A percentile compares a stretch with the other conserved stretches of the same genome.
phyloP scores from a whole-genome alignment of 495 filamentous ascomycete species.

The Xeromyces bisporus region DNA sequence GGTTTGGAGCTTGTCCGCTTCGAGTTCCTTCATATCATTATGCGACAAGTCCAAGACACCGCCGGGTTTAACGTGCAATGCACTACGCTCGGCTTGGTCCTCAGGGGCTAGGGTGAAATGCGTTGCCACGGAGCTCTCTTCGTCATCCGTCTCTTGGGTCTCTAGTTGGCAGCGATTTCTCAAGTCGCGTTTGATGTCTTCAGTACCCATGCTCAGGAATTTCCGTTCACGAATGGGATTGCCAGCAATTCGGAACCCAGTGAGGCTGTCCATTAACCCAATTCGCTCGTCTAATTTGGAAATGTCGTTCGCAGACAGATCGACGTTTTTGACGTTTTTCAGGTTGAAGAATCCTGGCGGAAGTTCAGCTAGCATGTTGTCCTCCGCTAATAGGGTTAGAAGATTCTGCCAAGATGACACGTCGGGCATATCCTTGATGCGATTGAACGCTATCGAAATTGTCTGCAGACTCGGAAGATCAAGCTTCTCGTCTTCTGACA shows the following conservation, averaged over 20 bases:
- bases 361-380: conserved; percentile 58
- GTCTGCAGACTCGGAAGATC: conserved; percentile 55
- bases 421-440: conserved; percentile 52
- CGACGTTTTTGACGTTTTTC: conserved; percentile 48
- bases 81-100: conserved; percentile 14
- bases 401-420: conserved; percentile 56
- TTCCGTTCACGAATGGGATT: conserved; percentile 83
- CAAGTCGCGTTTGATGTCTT: conserved; percentile 66
- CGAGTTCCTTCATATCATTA: conserved; percentile 36
- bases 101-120: conserved; percentile 30
- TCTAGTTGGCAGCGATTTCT: conserved; percentile 49
- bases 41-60: conserved; percentile 60
- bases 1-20: conserved; percentile 26
- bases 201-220: conserved; percentile 59
- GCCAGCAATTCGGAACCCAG: conserved; percentile 54
- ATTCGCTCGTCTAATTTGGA: conserved; percentile 57
- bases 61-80: conserved; percentile 50
- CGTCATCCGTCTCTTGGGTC: conserved; percentile 23
- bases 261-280: conserved; percentile 61
- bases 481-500: conserved; percentile 34
- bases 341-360: conserved; percentile 58
- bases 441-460: conserved; percentile 59
- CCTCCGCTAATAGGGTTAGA: conserved; percentile 53
- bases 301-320: conserved; percentile 74
- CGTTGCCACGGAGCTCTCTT: conserved; percentile 27